A percentile compares a stretch with the other conserved stretches of the same genome.
Evolutionary conservation across 75 land plant genomes (phyloP).

Genomic region (Cryptomeria japonica): DNA sequence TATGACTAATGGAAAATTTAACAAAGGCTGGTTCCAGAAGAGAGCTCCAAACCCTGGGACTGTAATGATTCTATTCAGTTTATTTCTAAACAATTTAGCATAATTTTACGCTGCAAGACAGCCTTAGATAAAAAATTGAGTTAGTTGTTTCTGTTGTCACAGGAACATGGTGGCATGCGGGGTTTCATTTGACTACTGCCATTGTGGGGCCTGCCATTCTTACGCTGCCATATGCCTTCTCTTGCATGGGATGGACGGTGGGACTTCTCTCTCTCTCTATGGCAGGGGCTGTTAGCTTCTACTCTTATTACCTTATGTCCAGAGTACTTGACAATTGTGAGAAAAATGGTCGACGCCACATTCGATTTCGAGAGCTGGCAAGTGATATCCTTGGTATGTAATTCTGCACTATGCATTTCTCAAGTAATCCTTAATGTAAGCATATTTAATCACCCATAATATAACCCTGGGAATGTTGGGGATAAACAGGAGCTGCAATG

Average conservation of each 20-base stretch:
- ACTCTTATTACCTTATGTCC: conserved; percentile 79
- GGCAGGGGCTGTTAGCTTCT: conserved; percentile 67
- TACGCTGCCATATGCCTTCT: conserved; percentile 78
- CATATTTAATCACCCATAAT: too few species aligned
- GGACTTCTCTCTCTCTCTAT: conserved; percentile 61
- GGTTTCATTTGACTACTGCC: conserved; percentile 84
- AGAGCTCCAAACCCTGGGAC: neutral
- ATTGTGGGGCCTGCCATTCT: conserved; percentile 86
- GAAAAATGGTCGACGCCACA: conserved; percentile 75
- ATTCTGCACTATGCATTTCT: neutral
- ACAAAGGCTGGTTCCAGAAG: neutral
- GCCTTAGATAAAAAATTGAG: neutral
- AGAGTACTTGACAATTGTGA: conserved; percentile 80
- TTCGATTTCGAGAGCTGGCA: conserved; percentile 90
- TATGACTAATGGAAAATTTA: neutral
- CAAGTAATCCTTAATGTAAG: neutral
- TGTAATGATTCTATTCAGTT: neutral
- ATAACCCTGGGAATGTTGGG: too few species aligned
- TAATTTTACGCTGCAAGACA: neutral
- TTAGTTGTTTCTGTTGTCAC: neutral
- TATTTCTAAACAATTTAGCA: neutral
- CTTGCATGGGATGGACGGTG: conserved; percentile 73
- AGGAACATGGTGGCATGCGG: conserved; percentile 92
- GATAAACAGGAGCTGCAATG: too few species aligned
- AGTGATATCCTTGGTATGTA: conserved; percentile 71